Evolutionary conservation across 2,329 filamentous ascomycete genomes (phyloP).

Genomic region (Hypomyces rosellus): DNA sequence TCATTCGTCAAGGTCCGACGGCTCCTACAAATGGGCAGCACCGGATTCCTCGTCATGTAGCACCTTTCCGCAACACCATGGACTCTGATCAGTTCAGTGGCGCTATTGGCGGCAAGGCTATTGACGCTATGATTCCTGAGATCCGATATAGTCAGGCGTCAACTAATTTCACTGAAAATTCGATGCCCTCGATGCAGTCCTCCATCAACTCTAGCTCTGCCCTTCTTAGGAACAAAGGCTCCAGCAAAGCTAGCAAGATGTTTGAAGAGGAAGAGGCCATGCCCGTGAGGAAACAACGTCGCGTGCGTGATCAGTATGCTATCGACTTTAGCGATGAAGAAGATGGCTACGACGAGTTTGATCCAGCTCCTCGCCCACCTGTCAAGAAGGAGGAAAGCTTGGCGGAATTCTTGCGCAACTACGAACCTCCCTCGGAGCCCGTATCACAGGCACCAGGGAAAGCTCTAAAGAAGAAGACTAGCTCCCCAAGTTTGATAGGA

Average conservation of each 20-base stretch:
- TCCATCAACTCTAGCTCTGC: conserved; percentile 71
- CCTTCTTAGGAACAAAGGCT: conserved; percentile 45
- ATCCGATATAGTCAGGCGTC: conserved; percentile 52
- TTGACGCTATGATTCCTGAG: conserved; percentile 52
- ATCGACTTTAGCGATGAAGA: conserved; percentile 75
- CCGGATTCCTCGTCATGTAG: conserved; percentile 74
- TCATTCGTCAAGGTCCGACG: conserved; percentile 82
- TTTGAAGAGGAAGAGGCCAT: conserved; percentile 49
- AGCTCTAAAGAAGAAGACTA: conserved; percentile 57
- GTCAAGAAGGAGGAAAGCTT: conserved; percentile 58
- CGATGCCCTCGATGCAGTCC: conserved; percentile 51
- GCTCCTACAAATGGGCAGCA: conserved; percentile 54
- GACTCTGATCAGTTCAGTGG: conserved; percentile 71
- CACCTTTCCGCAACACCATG: conserved; percentile 78
- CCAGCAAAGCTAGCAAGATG: conserved; percentile 25
- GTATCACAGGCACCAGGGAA: conserved; percentile 27
- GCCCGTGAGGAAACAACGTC: conserved; percentile 67
- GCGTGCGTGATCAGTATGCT: conserved; percentile 86
- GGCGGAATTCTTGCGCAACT: conserved; percentile 66
- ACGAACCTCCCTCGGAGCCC: conserved; percentile 55
- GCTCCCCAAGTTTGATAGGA: conserved; percentile 52
- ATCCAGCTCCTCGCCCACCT: conserved; percentile 32
- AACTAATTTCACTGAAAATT: conserved; percentile 51
- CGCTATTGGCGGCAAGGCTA: conserved; percentile 47
- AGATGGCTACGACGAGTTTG: conserved; percentile 42